phyloP scores from a whole-genome alignment of 345 rosid genomes.

The Brassica napus region DNA sequence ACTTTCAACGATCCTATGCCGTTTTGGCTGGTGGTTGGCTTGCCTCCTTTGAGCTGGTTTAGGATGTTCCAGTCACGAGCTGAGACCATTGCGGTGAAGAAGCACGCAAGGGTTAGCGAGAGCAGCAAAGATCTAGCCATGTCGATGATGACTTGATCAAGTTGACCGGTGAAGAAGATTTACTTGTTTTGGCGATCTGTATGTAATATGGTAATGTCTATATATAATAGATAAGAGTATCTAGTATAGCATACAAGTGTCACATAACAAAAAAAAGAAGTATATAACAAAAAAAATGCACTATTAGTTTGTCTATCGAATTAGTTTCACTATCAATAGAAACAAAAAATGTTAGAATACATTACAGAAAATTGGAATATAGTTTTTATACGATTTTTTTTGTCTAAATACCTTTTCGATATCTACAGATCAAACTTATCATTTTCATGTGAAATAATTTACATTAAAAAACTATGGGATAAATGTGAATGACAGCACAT shows the following conservation, averaged over 20 bases:
- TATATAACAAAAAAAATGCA: not conserved
- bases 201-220: not conserved
- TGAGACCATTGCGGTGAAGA: conserved; percentile 39
- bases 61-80: conserved; percentile 75
- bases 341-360: not conserved
- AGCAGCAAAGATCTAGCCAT: conserved; percentile 46
- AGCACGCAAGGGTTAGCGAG: conserved; percentile 37
- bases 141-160: conserved; percentile 25
- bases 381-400: not conserved
- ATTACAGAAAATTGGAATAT: not conserved
- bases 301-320: conserved; percentile 5
- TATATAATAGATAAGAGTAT: conserved; percentile 12
- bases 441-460: not conserved
- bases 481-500: conserved; percentile 42
- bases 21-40: not conserved
- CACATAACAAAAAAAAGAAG: not conserved
- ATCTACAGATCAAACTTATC: not conserved
- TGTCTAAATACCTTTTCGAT: not conserved
- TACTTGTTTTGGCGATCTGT: conserved; percentile 9
- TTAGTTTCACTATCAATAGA: conserved; percentile 3
- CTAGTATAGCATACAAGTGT: conserved; percentile 1
- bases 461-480: not conserved
- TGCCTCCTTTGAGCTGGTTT: conserved; percentile 39
- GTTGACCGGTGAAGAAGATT: not conserved
- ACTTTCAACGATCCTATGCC: conserved; percentile 3